Conservation (phyloP, 2,329 filamentous ascomycete genomes). For the Bipolaris bicolor region DNA sequence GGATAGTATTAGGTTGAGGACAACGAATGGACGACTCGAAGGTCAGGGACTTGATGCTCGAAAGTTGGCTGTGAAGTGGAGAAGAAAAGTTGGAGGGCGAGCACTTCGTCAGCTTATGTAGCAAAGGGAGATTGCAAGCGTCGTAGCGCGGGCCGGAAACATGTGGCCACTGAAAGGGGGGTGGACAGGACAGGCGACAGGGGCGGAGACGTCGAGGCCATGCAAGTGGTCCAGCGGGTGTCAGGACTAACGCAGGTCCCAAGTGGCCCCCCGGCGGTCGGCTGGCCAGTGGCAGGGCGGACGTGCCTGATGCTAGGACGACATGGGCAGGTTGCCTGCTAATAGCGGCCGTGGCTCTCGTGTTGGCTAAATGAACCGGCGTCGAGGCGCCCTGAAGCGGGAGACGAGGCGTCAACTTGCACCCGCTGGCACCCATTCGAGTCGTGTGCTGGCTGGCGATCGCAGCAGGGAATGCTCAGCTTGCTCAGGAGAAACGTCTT, state of each 20-base stretch:
- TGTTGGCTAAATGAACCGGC: conserved; percentile 41
- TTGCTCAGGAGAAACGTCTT: conserved; percentile 24
- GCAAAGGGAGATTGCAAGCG: conserved; percentile 45
- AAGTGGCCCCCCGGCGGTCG: conserved; percentile 32
- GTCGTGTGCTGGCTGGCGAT: conserved; percentile 4
- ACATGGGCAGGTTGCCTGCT: conserved; percentile 36
- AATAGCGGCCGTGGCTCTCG: conserved; percentile 38
- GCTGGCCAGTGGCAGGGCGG: conserved; percentile 34
- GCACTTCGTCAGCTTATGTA: conserved; percentile 44
- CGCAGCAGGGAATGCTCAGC: conserved; percentile 21
- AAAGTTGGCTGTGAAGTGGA: conserved; percentile 48
- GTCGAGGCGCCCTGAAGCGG: not conserved
- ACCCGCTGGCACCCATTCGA: conserved; percentile 4
- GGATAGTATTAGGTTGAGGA: conserved; percentile 49
- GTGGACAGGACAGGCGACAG: conserved; percentile 34
- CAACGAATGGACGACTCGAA: conserved; percentile 52
- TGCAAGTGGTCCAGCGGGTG: conserved; percentile 40
- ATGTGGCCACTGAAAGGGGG: conserved; percentile 44
- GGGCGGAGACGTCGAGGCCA: conserved; percentile 32
- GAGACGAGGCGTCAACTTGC: not conserved
- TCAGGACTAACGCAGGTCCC: conserved; percentile 47
- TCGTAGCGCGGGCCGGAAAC: conserved; percentile 44
- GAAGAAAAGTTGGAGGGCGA: conserved; percentile 26
- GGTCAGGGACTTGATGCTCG: conserved; percentile 49
- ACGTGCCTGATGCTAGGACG: conserved; percentile 36